Conservation (phyloP, 2,329 filamentous ascomycete genomes). For the Pestalotiopsis sp. region DNA sequence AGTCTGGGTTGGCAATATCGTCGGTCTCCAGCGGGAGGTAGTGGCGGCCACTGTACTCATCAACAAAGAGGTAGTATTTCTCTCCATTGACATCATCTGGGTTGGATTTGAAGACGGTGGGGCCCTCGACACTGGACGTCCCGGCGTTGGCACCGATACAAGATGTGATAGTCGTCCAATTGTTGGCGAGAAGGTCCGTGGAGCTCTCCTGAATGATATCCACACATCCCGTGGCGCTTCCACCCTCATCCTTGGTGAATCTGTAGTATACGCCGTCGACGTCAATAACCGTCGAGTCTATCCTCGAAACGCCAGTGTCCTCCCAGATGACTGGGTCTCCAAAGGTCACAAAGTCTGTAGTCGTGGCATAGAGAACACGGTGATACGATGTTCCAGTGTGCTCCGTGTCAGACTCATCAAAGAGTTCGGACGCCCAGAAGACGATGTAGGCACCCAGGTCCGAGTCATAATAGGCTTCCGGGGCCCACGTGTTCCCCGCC, state of each 20-base stretch:
- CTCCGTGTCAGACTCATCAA: conserved; percentile 39
- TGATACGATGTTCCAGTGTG: conserved; percentile 49
- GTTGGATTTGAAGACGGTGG: conserved; percentile 54
- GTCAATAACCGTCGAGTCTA: conserved; percentile 54
- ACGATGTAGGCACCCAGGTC: conserved; percentile 43
- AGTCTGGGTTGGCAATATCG: conserved; percentile 49
- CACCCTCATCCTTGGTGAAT: conserved; percentile 58
- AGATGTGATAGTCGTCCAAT: conserved; percentile 46
- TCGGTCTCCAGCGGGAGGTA: conserved; percentile 56
- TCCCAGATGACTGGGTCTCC: conserved; percentile 51
- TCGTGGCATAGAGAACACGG: conserved; percentile 55
- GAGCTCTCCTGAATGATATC: conserved; percentile 59
- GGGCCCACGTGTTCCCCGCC: conserved; percentile 57
- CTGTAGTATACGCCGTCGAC: conserved; percentile 47
- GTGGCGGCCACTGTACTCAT: conserved; percentile 53
- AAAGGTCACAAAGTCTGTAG: conserved; percentile 53
- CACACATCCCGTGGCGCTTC: conserved; percentile 48
- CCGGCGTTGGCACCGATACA: conserved; percentile 56
- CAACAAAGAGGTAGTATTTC: conserved; percentile 58
- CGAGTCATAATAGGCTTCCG: conserved; percentile 52
- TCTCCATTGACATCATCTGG: conserved; percentile 49
- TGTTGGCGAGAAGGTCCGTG: conserved; percentile 38
- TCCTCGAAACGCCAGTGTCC: conserved; percentile 51
- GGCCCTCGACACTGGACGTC: conserved; percentile 50
- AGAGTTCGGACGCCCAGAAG: conserved; percentile 52